Conservation (phyloP, 2,329 filamentous ascomycete genomes). For the Sporothrix brunneoviolacea region DNA sequence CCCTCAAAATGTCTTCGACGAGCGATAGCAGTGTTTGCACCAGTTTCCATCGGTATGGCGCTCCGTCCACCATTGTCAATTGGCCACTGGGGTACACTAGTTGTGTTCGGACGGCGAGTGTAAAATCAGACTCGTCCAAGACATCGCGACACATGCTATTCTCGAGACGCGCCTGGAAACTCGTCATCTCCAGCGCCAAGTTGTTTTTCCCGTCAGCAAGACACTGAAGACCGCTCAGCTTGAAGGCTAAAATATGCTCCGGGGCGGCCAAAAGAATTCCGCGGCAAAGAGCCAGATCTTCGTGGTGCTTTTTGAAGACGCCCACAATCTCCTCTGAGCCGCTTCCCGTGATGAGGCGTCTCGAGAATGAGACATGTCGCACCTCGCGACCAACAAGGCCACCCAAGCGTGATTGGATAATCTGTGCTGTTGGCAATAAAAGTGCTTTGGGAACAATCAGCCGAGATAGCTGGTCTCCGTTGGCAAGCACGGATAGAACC, state of each 20-base stretch:
- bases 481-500: slow-evolving; percentile 38
- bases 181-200: slow-evolving; percentile 40
- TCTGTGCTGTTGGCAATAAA: slow-evolving; percentile 50
- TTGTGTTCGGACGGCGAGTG: slow-evolving; percentile 46
- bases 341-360: slow-evolving; percentile 35
- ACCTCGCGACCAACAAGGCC: slow-evolving; percentile 47
- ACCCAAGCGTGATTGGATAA: slow-evolving; percentile 48
- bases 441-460: slow-evolving; percentile 51
- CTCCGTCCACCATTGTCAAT: slow-evolving; percentile 43
- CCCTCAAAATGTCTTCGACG: slow-evolving; percentile 30
- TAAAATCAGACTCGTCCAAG: slow-evolving; percentile 58
- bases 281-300: slow-evolving; percentile 31
- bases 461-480: slow-evolving; percentile 40
- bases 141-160: slow-evolving; percentile 46
- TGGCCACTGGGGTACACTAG: slow-evolving; percentile 50
- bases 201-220: slow-evolving; percentile 40
- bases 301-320: slow-evolving; percentile 26
- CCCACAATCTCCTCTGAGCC: slow-evolving; percentile 30
- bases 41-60: slow-evolving; percentile 45
- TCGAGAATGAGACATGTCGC: slow-evolving; percentile 52
- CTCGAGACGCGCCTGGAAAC: slow-evolving; percentile 44
- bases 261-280: slow-evolving; percentile 56
- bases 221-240: slow-evolving; percentile 52
- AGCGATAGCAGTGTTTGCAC: slow-evolving; percentile 35
- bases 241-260: slow-evolving; percentile 60